These are phyloP conservation scores for Rhazya stricta DNA, from an alignment of 257 asterid species.

Conservation along the genomic window DNA sequence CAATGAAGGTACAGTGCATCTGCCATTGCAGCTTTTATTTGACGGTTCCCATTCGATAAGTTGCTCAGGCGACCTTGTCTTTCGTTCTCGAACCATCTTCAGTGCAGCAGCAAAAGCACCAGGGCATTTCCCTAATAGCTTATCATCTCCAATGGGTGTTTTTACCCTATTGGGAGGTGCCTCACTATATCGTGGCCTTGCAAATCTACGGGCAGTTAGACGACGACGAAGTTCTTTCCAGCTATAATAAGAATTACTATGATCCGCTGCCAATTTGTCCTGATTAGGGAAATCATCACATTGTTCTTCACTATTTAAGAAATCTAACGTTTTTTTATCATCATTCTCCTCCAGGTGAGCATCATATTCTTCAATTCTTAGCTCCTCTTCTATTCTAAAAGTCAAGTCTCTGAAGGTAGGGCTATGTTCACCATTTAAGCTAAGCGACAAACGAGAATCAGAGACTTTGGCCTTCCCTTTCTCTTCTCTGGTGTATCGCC, in stretches of 20 bases:
- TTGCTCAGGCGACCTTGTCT: constrained; percentile 21
- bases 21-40: constrained; percentile 16
- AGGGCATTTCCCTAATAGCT: constrained; percentile 35
- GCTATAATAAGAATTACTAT: constrained; percentile 7
- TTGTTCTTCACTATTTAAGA: not conserved
- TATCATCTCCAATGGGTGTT: constrained; percentile 24
- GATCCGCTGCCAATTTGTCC: not conserved
- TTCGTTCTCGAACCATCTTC: constrained; percentile 40
- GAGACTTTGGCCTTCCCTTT: constrained; percentile 40
- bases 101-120: constrained; percentile 58
- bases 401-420: constrained; percentile 19
- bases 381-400: constrained; percentile 3
- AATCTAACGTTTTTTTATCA: not conserved
- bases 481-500: constrained; percentile 46
- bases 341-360: not conserved
- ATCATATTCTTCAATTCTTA: not conserved
- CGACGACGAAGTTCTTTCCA: constrained; percentile 1
- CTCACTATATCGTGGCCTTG: constrained; percentile 35
- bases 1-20: constrained; percentile 47
- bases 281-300: not conserved
- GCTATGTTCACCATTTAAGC: constrained; percentile 5
- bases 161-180: constrained; percentile 35
- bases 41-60: constrained; percentile 52
- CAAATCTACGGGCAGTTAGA: constrained; percentile 41
- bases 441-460: constrained; percentile 47